Conservation (phyloP, 495 filamentous ascomycete species). For the Xylaria bambusicola region DNA sequence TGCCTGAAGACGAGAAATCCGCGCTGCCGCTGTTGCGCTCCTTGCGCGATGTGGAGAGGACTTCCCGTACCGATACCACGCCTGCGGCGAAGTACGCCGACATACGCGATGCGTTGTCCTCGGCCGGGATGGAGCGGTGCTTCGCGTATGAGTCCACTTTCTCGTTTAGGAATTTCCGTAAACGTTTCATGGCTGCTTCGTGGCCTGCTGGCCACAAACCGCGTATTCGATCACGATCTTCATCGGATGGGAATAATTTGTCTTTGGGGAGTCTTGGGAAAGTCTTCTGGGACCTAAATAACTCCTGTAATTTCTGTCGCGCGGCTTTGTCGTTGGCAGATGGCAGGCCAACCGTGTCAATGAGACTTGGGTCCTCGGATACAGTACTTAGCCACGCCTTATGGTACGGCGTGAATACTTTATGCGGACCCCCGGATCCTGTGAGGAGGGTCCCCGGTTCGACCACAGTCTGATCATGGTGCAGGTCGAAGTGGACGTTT, state of each 20-base stretch:
- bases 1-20: conserved; percentile 27
- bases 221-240: conserved; percentile 31
- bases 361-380: conserved; percentile 32
- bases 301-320: conserved; percentile 29
- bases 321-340: conserved; percentile 30
- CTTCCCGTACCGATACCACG: conserved; percentile 39
- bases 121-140: conserved; percentile 40
- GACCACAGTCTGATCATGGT: conserved; percentile 47
- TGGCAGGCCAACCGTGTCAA: conserved; percentile 36
- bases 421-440: conserved; percentile 38
- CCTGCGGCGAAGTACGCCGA: conserved; percentile 47
- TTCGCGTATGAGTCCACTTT: conserved; percentile 40
- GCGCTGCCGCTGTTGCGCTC: conserved; percentile 9
- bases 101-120: conserved; percentile 40
- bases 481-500: conserved; percentile 20
- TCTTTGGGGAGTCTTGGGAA: conserved; percentile 34
- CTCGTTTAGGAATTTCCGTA: conserved; percentile 37
- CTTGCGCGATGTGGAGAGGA: conserved; percentile 27
- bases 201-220: conserved; percentile 48
- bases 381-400: conserved; percentile 39
- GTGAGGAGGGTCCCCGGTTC: conserved; percentile 39
- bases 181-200: conserved; percentile 41
- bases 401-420: conserved; percentile 49
- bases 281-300: conserved; percentile 28
- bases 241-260: conserved; percentile 38